Conservation (phyloP, 2,329 filamentous ascomycete genomes). For the Trichoderma sp. region DNA sequence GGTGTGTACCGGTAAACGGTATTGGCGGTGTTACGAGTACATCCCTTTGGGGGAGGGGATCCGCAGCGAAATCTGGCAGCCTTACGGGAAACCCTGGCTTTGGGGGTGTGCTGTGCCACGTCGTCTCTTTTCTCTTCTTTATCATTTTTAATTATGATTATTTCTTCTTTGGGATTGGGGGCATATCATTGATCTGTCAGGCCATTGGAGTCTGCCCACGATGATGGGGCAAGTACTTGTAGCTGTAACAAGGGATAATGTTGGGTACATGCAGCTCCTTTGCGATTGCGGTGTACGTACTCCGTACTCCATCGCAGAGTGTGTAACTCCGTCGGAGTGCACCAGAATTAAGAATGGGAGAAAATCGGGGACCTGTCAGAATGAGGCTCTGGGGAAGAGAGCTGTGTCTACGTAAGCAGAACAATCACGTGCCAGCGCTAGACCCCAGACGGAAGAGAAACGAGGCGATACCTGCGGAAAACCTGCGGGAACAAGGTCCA, state of each 20-base stretch:
- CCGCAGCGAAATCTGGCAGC: slow-evolving; percentile 6
- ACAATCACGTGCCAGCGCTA: background rate
- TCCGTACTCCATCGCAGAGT: background rate
- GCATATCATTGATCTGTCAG: background rate
- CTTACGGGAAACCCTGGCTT: background rate
- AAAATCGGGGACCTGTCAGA: background rate
- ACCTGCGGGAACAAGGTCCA: background rate
- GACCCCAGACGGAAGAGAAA: background rate
- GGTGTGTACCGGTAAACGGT: background rate
- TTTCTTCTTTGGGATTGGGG: background rate
- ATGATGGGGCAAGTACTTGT: background rate
- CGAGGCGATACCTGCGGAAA: background rate
- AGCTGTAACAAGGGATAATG: background rate
- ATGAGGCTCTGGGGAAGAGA: background rate
- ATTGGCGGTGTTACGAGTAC: too few relatives aligned
- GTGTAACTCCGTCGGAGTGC: background rate
- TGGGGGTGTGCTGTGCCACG: background rate
- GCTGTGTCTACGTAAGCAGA: background rate
- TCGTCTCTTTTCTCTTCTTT: background rate
- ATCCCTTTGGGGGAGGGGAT: background rate
- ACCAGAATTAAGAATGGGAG: background rate
- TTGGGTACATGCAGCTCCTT: background rate
- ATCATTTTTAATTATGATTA: background rate
- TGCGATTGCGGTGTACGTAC: background rate
- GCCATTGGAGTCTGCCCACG: background rate